Evolutionary conservation across 208 protist genomes (phyloP), one percentile per base, ranked within the genome.

Genomic region (Leptomonas pyrrhocoris): DNA sequence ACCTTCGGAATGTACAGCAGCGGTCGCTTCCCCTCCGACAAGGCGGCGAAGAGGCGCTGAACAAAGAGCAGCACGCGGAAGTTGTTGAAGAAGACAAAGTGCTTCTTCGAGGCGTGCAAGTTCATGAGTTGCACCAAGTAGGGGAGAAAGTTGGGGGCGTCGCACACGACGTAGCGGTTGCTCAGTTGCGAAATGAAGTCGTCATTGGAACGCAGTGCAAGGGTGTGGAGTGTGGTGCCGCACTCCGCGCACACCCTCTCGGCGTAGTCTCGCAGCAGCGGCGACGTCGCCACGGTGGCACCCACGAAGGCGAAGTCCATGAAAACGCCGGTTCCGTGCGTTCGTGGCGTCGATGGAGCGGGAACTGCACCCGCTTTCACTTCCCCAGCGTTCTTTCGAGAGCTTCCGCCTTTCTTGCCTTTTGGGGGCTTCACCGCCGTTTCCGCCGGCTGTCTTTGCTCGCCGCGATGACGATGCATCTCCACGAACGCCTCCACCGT

Each of bases 11-110:
- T 86, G 65, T 82, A 94, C 27, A 94, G 70, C 1, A 93, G 71
- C 8, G 83, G 88, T 2, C 82, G 79, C 1, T 58, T 48, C 19
- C 88, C 79, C 43, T 87, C 56, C 38, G 57, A 66, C 18, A 96
- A 63, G 15, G 51, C 23, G 3, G 46, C n/a, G 58, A 97, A 88
- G 0, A 95, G 79, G 31, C 83, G 71, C 63, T 87, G 77, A 11
- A 93, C 86, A 68, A 94, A 95, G 3, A 79, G 55, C 4, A 96
- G 78, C 30, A 81, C 84, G 51, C 79, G 74, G 42, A 81, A 73
- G 66, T 77, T 85, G 77, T 97, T 96, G 72, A 96, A 97, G 68
- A 97, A 97, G 21, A 97, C 85, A 79, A 96, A 95, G 76, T 97
- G 93, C 66, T 97, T 97, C 61, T 94, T 93, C 15, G 81, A 91